Conservation (phyloP, 257 asterid genomes). For the Gynochthodes officinalis region DNA sequence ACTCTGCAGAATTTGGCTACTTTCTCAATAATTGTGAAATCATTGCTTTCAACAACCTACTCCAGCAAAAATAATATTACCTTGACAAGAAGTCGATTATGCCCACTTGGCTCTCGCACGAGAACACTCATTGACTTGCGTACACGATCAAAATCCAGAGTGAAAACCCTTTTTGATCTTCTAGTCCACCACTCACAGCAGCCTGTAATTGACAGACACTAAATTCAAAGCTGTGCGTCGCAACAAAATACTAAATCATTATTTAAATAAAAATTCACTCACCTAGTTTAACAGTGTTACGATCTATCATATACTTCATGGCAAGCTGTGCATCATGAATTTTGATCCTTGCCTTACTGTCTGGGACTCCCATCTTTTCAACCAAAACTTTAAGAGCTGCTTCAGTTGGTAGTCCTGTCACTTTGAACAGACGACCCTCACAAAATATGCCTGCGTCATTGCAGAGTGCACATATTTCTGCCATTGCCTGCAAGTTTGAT, state of each 20-base stretch:
- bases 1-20: not conserved
- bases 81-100: conserved; percentile 83
- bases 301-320: conserved; percentile 58
- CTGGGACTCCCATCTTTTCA: conserved; percentile 81
- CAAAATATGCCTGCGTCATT: conserved; percentile 69
- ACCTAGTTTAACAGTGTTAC: conserved; percentile 55
- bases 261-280: not conserved
- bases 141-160: conserved; percentile 78
- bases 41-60: not conserved
- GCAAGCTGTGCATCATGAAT: conserved; percentile 44
- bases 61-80: conserved; percentile 29
- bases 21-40: not conserved
- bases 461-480: conserved; percentile 77
- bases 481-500: conserved; percentile 51
- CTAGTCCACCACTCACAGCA: conserved; percentile 81
- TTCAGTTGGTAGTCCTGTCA: conserved; percentile 81
- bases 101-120: conserved; percentile 47
- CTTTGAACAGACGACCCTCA: conserved; percentile 61
- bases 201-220: conserved; percentile 32
- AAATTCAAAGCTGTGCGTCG: conserved; percentile 1
- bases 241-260: not conserved
- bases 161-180: conserved; percentile 59
- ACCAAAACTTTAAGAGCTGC: conserved; percentile 93
- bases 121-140: conserved; percentile 88
- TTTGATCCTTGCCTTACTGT: conserved; percentile 46